phyloP scores from a whole-genome alignment of 768 basidiomycete genomes.

The Chiua virens region DNA sequence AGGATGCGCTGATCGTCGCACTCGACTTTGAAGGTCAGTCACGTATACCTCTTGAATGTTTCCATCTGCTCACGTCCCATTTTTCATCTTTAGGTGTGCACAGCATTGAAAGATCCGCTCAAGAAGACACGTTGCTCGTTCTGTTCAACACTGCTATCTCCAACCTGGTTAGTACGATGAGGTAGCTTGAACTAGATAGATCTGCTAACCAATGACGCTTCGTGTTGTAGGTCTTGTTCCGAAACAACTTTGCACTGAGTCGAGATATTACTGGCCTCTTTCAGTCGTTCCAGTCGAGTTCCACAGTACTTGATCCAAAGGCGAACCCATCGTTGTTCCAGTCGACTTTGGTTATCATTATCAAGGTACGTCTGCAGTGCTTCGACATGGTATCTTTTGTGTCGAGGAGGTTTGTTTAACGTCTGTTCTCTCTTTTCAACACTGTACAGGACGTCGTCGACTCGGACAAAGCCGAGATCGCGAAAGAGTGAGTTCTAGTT shows the following conservation, averaged over 20 bases:
- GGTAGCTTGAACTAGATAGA: background rate
- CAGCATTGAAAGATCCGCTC: constrained; percentile 60
- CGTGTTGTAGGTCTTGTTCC: constrained; percentile 52
- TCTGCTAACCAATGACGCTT: background rate
- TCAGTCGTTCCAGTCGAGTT: constrained; percentile 61
- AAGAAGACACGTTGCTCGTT: constrained; percentile 63
- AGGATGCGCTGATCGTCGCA: constrained; percentile 52
- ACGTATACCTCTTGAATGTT: background rate
- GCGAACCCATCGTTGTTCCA: constrained; percentile 59
- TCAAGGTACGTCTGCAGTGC: constrained; percentile 43
- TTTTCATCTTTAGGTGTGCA: constrained; percentile 44
- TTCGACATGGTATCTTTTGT: background rate
- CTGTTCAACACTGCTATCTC: constrained; percentile 67
- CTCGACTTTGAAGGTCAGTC: constrained; percentile 61
- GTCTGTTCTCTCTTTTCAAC: background rate
- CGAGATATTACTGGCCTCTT: constrained; percentile 61
- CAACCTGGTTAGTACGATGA: constrained; percentile 50
- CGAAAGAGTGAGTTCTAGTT: constrained; percentile 45
- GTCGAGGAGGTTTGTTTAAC: background rate
- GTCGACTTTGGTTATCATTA: constrained; percentile 59
- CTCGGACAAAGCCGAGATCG: constrained; percentile 57
- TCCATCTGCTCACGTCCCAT: background rate
- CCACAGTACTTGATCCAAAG: constrained; percentile 55
- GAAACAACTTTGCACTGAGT: constrained; percentile 64
- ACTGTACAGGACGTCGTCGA: constrained; percentile 70